phyloP scores from a whole-genome alignment of 225 moss, liverwort and hornwort genomes.

The Takakia lepidozioides region DNA sequence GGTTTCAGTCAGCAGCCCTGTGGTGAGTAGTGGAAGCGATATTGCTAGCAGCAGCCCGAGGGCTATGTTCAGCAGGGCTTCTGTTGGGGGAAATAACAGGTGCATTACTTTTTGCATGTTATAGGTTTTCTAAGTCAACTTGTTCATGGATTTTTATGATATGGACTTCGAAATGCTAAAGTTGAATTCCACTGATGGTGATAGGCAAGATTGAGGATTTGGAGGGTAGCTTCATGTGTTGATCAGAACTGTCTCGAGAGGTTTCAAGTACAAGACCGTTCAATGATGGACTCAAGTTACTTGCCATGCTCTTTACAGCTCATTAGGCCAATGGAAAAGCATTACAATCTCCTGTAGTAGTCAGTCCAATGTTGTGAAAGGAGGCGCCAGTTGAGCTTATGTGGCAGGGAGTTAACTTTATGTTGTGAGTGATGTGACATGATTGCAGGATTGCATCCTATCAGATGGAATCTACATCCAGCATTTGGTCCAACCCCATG shows the following conservation, averaged over 20 bases:
- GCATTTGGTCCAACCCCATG: neutral
- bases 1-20: constrained; percentile 9
- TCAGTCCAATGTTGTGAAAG: no score
- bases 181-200: neutral
- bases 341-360: no score
- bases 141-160: neutral
- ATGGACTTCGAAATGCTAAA: neutral
- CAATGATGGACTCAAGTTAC: no score
- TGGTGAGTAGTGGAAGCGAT: constrained; percentile 8
- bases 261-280: no score
- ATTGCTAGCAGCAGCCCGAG: constrained; percentile 14
- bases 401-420: no score
- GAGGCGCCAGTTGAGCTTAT: no score
- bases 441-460: constrained; percentile 22
- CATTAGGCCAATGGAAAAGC: no score
- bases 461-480: constrained; percentile 25
- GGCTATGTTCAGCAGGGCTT: constrained; percentile 8
- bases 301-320: no score
- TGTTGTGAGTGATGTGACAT: no score
- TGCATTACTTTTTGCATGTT: constrained; percentile 5
- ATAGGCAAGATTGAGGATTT: constrained; percentile 2
- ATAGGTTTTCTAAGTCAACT: neutral
- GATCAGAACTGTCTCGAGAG: no score
- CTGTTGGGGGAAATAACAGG: constrained; percentile 15
- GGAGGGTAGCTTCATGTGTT: neutral